Base-by-base conservation (phyloP, 2,329 filamentous ascomycete genomes). In the Talaromyces piceae region DNA sequence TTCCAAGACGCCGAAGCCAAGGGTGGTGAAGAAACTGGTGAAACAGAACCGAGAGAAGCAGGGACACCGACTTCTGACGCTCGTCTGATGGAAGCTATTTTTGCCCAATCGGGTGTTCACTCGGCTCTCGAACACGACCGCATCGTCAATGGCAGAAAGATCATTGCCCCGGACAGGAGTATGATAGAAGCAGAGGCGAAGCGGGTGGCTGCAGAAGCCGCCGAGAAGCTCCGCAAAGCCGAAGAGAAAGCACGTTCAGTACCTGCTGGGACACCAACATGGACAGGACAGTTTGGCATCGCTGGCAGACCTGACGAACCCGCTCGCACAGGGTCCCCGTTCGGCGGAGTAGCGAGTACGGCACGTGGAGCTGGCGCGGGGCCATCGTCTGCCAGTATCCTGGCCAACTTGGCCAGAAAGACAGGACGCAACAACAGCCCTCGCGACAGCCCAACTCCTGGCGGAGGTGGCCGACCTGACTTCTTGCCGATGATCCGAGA, bases 71-170 rank as follows among this genome's bases (percentile, higher is more conserved):
- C 70, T 44, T 70, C 71, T 1, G 87, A 91, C 64, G 83, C 84
- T 49, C 86, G 88, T 41, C 82, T 97, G 57, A 86, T 97, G 73
- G 84, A 91, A 56, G 87, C 87, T 47, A 89, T 98, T 50, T 95
- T 97, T 64, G 85, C 90, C 1, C 83, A 84, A 37, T 87, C 88
- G 0, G 87, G 85, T 2, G 87, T 97, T 1, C 90, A 95, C 61
- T 90, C 87, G n/a, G 88, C 91, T 0, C 81, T 96, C 41, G 88
- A 96, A 61, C 93, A 98, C 64, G 93, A 97, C 58, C 81, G 89
- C 49, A 95, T 97, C 61, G 81, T 97, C 60, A 87, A 85, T 58
- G 86, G 86, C 33, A 86, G 83, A 59, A 81, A 81, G 47, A 82
- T 82, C 50, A 73, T 88, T 16, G 79, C 82, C 55, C 87, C 89